Percentiles rank a stretch among this genome's conserved stretches.
phyloP scores from a whole-genome alignment of 768 basidiomycete genomes.

The Cystobasidium tubakii region DNA sequence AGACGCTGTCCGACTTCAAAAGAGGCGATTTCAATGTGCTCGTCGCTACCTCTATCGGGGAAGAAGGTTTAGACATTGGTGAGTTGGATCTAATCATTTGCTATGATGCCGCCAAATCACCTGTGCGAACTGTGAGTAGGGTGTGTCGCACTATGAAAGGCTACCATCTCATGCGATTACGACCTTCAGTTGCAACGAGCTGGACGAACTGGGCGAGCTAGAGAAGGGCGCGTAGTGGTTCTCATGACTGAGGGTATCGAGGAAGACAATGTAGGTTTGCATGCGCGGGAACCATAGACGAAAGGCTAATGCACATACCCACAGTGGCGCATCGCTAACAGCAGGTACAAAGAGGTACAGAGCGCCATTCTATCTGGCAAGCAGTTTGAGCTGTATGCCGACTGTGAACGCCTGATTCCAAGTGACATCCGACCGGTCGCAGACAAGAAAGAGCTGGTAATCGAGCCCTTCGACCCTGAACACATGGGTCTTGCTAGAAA shows the following conservation, averaged over 20 bases:
- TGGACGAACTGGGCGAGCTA: constrained; percentile 89
- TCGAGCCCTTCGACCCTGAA: constrained; percentile 35
- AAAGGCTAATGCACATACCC: background rate
- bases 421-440: constrained; percentile 51
- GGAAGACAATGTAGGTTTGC: constrained; percentile 58
- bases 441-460: constrained; percentile 10
- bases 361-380: constrained; percentile 76
- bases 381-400: constrained; percentile 83
- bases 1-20: constrained; percentile 83
- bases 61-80: constrained; percentile 96
- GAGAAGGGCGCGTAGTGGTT: constrained; percentile 80
- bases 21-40: constrained; percentile 79
- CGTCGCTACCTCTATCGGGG: constrained; percentile 92
- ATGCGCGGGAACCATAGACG: background rate
- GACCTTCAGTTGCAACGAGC: constrained; percentile 76
- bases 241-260: constrained; percentile 85
- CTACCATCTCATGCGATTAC: background rate
- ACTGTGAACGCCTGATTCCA: constrained; percentile 80
- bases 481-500: constrained; percentile 11
- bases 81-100: constrained; percentile 93
- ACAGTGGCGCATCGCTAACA: constrained; percentile 72
- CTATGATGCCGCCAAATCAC: constrained; percentile 92
- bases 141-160: constrained; percentile 1
- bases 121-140: constrained; percentile 79
- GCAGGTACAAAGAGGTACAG: constrained; percentile 80